These are phyloP conservation scores for Pseudogymnoascus sp. DNA, from an alignment of 2,329 filamentous ascomycete species.

Conservation along the genomic window DNA sequence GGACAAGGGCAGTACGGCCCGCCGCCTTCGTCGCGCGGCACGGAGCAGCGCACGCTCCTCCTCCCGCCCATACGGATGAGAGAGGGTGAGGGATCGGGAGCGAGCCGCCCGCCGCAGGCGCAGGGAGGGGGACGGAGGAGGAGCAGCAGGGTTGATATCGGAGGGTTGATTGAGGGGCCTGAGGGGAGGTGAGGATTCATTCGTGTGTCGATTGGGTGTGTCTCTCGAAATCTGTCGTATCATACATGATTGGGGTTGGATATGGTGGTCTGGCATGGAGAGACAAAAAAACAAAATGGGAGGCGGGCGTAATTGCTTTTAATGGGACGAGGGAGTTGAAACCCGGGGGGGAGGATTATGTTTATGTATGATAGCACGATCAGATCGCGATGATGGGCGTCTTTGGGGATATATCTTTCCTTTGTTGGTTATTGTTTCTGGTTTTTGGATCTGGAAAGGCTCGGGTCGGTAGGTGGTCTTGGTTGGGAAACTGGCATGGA, in stretches of 20 bases:
- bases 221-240: background rate
- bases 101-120: background rate
- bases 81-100: background rate
- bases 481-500: background rate
- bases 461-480: background rate
- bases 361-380: slow-evolving; percentile 5
- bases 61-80: background rate
- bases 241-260: background rate
- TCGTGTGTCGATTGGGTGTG: background rate
- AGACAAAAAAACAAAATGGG: background rate
- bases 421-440: background rate
- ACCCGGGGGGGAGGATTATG: background rate
- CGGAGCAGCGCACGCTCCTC: background rate
- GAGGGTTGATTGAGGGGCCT: background rate
- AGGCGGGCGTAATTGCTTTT: background rate
- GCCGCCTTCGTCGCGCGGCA: background rate
- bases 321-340: background rate
- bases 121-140: background rate
- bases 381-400: background rate
- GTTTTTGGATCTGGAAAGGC: background rate
- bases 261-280: no score
- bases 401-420: slow-evolving; percentile 3
- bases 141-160: slow-evolving; percentile 3
- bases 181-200: background rate
- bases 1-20: background rate